phyloP scores from a whole-genome alignment of 768 basidiomycete species.

The Russula abietina region DNA sequence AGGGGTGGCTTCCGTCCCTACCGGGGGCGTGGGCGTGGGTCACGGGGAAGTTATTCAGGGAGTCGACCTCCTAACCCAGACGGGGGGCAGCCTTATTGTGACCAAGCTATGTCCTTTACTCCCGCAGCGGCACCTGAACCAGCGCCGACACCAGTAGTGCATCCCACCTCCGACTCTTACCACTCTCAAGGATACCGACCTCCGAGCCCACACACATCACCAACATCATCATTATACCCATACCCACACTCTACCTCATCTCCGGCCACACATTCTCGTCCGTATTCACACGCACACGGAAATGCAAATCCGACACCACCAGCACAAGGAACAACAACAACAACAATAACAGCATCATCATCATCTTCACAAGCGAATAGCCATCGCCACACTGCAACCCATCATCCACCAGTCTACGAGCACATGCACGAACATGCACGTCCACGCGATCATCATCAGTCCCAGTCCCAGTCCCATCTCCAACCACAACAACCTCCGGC shows the following conservation, averaged over 20 bases:
- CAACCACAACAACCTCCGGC: not conserved
- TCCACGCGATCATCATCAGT: not conserved
- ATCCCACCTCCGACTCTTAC: not conserved
- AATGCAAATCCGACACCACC: not conserved
- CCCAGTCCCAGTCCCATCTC: not conserved
- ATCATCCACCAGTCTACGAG: not conserved
- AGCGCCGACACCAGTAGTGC: not conserved
- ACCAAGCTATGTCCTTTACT: not conserved
- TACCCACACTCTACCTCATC: not conserved
- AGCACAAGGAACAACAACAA: too few species aligned
- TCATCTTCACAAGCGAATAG: not conserved
- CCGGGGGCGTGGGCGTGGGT: slow-evolving; percentile 6
- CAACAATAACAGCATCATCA: not conserved
- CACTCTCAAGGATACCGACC: slow-evolving; percentile 3
- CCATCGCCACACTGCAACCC: not conserved
- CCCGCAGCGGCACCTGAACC: not conserved
- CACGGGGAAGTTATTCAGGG: slow-evolving; percentile 12
- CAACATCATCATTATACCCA: not conserved
- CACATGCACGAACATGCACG: not conserved
- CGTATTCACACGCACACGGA: not conserved
- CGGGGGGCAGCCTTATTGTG: not conserved
- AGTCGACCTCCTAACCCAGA: not conserved
- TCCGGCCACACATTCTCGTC: not conserved
- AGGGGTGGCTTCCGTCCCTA: slow-evolving; percentile 1
- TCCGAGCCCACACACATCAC: not conserved